Conservation (phyloP, 306 rosid species). For the Styphnolobium japonicum region DNA sequence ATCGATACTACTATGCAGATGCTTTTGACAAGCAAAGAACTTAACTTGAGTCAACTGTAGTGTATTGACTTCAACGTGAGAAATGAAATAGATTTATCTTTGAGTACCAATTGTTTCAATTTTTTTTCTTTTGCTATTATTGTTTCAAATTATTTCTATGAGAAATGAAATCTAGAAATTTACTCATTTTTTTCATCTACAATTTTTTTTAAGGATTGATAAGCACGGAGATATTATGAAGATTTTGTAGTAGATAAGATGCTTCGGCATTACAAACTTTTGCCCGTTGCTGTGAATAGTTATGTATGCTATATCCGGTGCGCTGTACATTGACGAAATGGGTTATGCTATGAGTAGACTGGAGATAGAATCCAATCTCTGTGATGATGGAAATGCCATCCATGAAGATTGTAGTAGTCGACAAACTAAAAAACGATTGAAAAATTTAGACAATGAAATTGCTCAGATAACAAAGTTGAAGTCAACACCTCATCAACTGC, state of each 20-base stretch:
- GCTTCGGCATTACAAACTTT: conserved; percentile 25
- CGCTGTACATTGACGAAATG: conserved; percentile 51
- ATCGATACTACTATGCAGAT: neutral
- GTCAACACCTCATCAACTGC: conserved; percentile 60
- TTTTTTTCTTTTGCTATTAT: neutral
- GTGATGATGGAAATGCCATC: conserved; percentile 36
- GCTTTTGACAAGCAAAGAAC: neutral
- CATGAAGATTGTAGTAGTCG: conserved; percentile 42
- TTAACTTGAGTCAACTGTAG: neutral
- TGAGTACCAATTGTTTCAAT: neutral
- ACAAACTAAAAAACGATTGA: conserved; percentile 28
- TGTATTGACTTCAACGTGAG: neutral
- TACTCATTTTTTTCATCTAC: neutral
- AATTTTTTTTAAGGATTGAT: conserved; percentile 22
- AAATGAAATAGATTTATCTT: conserved; percentile 15
- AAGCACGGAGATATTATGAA: conserved; percentile 32
- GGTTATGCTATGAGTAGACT: conserved; percentile 84
- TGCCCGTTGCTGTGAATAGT: conserved; percentile 32
- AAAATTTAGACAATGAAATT: conserved; percentile 68
- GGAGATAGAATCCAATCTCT: conserved; percentile 49
- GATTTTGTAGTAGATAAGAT: conserved; percentile 31
- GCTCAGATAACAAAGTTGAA: conserved; percentile 70
- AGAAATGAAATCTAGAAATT: neutral
- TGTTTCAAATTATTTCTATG: neutral
- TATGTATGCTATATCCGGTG: conserved; percentile 44